phyloP scores from a whole-genome alignment of 257 asterid species.

The Rehmannia glutinosa region DNA sequence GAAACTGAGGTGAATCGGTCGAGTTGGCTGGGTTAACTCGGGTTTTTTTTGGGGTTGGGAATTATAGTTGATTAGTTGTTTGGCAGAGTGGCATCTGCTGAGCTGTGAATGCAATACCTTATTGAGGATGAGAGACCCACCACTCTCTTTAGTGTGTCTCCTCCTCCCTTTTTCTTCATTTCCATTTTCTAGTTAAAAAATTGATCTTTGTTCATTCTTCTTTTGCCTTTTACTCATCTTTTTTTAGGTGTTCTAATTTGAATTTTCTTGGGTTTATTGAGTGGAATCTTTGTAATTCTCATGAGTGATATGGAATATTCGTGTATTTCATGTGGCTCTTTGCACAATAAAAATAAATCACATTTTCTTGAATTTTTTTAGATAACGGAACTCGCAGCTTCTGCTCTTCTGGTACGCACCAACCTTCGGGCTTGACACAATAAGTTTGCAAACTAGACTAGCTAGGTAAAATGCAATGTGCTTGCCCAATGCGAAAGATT shows the following conservation, averaged over 20 bases:
- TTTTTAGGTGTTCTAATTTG: too few relatives aligned
- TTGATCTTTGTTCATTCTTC: neutral
- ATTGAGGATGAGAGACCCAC: constrained; percentile 35
- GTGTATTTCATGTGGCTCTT: constrained; percentile 30
- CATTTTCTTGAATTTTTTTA: too few relatives aligned
- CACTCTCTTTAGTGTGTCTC: constrained; percentile 27
- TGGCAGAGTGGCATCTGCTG: neutral
- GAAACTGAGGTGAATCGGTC: constrained; percentile 32
- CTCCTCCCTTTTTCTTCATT: neutral
- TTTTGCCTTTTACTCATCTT: neutral
- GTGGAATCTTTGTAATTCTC: constrained; percentile 39
- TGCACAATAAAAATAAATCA: constrained; percentile 19
- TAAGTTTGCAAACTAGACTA: too few relatives aligned
- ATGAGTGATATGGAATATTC: constrained; percentile 28
- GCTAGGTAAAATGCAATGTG: too few relatives aligned
- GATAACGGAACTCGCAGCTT: too few relatives aligned
- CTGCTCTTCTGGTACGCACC: too few relatives aligned
- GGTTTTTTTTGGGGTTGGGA: too few relatives aligned
- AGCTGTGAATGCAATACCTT: constrained; percentile 18
- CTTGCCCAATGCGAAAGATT: too few relatives aligned
- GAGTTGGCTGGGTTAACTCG: constrained; percentile 6
- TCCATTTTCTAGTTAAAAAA: neutral
- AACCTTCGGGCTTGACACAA: too few relatives aligned
- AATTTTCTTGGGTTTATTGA: constrained; percentile 12
- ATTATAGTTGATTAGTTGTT: neutral